phyloP scores from a whole-genome alignment of 768 basidiomycete species.

The Paxillus involutus region DNA sequence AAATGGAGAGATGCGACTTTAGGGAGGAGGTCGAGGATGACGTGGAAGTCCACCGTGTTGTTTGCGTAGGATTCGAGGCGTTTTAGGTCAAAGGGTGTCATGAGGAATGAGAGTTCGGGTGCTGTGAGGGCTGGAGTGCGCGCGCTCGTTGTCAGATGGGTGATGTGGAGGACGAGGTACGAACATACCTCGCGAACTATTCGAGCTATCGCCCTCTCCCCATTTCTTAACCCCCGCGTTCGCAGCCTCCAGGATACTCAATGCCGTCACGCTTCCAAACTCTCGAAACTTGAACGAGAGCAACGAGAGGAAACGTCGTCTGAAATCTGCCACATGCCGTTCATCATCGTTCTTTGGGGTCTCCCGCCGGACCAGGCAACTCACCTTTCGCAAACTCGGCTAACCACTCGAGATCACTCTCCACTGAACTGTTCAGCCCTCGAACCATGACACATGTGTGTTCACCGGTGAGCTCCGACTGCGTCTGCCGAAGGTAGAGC shows the following conservation, averaged over 20 bases:
- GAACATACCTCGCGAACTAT: constrained; percentile 19
- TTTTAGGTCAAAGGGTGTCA: constrained; percentile 94
- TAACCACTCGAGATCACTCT: constrained; percentile 75
- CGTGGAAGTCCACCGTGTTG: constrained; percentile 95
- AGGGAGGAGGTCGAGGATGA: constrained; percentile 90
- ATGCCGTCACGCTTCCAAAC: constrained; percentile 82
- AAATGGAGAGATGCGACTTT: constrained; percentile 82
- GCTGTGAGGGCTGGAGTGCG: constrained; percentile 24
- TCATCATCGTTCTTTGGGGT: too few species aligned
- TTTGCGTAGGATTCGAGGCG: constrained; percentile 94
- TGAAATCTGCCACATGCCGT: constrained; percentile 67
- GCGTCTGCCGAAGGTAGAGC: constrained; percentile 89
- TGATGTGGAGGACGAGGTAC: constrained; percentile 24
- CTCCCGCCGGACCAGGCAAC: constrained; percentile 11
- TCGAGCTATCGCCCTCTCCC: constrained; percentile 35
- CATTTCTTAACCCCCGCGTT: constrained; percentile 56
- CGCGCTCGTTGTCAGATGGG: constrained; percentile 26
- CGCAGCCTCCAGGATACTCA: constrained; percentile 87
- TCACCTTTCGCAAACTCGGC: constrained; percentile 84
- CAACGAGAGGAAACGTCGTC: constrained; percentile 83
- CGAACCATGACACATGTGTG: constrained; percentile 95
- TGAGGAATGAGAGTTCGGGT: constrained; percentile 55
- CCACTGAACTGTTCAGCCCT: constrained; percentile 68
- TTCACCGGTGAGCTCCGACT: constrained; percentile 95
- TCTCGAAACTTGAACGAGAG: constrained; percentile 95